Evolutionary conservation across 306 rosid species (phyloP), one percentile per base, ranked within the genome.

Genomic region (Dicorynia guianensis): DNA sequence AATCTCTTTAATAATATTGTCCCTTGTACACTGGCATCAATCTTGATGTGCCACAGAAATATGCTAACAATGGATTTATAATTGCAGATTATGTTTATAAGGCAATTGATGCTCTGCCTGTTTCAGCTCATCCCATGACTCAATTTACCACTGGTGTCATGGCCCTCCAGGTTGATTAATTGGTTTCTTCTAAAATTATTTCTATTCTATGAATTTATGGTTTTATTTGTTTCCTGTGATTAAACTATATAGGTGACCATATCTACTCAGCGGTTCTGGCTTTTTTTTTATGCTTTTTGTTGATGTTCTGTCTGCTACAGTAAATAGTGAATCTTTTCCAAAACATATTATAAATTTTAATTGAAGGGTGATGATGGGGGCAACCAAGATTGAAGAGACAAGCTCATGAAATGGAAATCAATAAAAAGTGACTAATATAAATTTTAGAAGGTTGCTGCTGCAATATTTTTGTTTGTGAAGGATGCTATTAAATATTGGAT

Each of bases 81-180:
- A n/a, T 80, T 83, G 83, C 90, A 96, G 98, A 90, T 76, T 88
- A 89, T 90, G 99, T 80, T 46, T 90, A 78, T 79, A 92, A 90
- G 85, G 93, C 97, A 63, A 92, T 96, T 52, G 96, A 96, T 86
- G 97, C 98, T 48, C 90, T 96, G 57, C 98, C 98, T 67, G 74
- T 81, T 72, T 79, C 89, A 65, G 83, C 98, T 79, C 99, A 96
- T 80, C 96, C 99, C 17, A 96, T 96, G 99, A 96, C 99, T 78
- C 98, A 92, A 67, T 92, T 96, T 79, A 79, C 91, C 38, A 86
- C 96, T 14, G 99, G 99, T 81, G 97, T 90, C 76, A 90, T 96
- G 99, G 98, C 97, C 70, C 97, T 96, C 73, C 98, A 96, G 99
- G 98, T 92, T 80, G 69, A 85, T 50, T 69, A 57, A 73, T 64